These are phyloP conservation scores for Paragyromitra xinjiangensis DNA, from an alignment of 495 filamentous ascomycete species.

Conservation along the genomic window DNA sequence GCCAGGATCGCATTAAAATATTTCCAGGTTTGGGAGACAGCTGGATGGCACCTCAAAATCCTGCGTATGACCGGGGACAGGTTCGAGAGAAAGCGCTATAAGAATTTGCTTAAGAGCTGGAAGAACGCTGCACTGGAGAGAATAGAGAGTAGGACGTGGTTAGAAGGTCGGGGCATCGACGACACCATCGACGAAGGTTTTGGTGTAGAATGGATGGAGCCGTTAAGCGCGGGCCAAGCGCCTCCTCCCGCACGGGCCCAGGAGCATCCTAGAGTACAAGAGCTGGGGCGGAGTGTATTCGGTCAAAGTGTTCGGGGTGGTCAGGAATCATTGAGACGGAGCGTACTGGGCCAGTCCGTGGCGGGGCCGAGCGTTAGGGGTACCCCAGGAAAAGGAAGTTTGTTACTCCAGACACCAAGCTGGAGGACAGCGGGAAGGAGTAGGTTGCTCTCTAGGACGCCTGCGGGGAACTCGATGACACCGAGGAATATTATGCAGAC, in stretches of 20 bases:
- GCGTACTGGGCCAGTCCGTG: conserved; percentile 21
- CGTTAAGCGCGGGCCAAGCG: conserved; percentile 6
- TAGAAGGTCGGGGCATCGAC: conserved; percentile 29
- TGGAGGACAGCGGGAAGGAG: conserved; percentile 32
- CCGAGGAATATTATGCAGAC: conserved; percentile 37
- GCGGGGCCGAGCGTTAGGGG: conserved; percentile 28
- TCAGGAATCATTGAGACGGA: conserved; percentile 7
- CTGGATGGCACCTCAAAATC: conserved; percentile 43
- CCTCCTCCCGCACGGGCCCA: background rate
- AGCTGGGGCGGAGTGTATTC: conserved; percentile 34
- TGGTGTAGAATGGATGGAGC: conserved; percentile 37
- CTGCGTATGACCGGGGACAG: conserved; percentile 28
- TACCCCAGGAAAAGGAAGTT: conserved; percentile 16
- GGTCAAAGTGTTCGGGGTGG: conserved; percentile 21
- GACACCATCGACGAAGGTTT: conserved; percentile 42
- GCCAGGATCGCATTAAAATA: conserved; percentile 43
- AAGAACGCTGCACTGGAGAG: conserved; percentile 36
- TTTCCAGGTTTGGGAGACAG: conserved; percentile 40
- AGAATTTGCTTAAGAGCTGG: conserved; percentile 47
- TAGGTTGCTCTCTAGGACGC: conserved; percentile 31
- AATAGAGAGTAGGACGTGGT: conserved; percentile 12
- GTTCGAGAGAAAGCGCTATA: conserved; percentile 38
- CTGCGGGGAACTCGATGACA: conserved; percentile 18
- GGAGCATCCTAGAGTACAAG: background rate
- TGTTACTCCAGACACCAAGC: conserved; percentile 27